Evolutionary conservation across 2,329 filamentous ascomycete genomes (phyloP).

Genomic region (Sphaerulina musiva): DNA sequence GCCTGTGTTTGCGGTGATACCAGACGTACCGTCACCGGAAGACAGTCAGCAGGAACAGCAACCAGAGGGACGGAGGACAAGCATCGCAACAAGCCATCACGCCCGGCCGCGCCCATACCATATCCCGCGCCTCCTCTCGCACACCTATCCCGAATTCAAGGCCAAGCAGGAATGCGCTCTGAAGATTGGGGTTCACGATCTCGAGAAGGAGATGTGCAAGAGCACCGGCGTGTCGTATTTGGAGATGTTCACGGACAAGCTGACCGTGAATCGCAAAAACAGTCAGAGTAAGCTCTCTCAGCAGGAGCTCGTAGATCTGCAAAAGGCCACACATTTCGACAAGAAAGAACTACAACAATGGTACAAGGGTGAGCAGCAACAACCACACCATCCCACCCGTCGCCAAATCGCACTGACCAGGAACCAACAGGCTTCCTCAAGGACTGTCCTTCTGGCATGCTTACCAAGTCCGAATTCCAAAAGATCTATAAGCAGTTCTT

Average conservation of each 20-base stretch:
- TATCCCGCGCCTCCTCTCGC: constrained; percentile 30
- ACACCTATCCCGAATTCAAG: constrained; percentile 31
- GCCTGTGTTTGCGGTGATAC: constrained; percentile 26
- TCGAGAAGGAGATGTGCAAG: constrained; percentile 29
- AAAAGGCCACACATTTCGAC: constrained; percentile 96
- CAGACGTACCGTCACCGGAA: constrained; percentile 4
- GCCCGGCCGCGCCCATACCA: constrained; percentile 32
- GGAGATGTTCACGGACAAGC: constrained; percentile 26
- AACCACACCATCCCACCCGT: not conserved
- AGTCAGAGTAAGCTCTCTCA: constrained; percentile 98
- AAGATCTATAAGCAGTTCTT: constrained; percentile 99
- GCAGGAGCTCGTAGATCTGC: constrained; percentile 89
- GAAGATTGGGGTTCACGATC: constrained; percentile 29
- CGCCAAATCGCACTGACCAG: not conserved
- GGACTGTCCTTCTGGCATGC: constrained; percentile 93
- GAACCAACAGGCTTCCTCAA: constrained; percentile 77
- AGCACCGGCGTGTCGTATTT: constrained; percentile 27
- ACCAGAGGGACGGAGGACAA: constrained; percentile 9
- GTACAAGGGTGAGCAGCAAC: constrained; percentile 76
- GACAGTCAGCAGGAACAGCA: constrained; percentile 5
- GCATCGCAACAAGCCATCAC: constrained; percentile 26
- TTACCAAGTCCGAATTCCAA: constrained; percentile 97
- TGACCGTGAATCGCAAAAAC: constrained; percentile 30
- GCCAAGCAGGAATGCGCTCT: constrained; percentile 30
- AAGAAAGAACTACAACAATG: constrained; percentile 99